Conservation (phyloP, 139 green algal genomes). For the Coccomyxa sp. region DNA sequence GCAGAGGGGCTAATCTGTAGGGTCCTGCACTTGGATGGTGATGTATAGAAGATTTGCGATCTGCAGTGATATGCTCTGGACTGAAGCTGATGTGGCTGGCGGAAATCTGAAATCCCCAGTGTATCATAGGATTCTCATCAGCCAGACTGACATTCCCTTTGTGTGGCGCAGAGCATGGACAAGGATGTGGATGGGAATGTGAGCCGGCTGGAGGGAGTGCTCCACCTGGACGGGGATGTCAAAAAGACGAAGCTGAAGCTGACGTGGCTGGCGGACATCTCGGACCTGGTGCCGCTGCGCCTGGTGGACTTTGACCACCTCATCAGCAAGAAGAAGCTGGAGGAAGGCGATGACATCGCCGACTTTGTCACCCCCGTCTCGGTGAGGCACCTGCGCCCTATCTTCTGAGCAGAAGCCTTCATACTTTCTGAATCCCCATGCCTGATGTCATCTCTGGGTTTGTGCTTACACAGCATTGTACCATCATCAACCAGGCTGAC, state of each 20-base stretch:
- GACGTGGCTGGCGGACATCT: conserved; percentile 85
- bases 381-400: conserved; percentile 16
- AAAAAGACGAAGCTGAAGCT: conserved; percentile 98
- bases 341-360: conserved; percentile 90
- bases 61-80: no score
- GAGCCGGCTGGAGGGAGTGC: conserved; percentile 39
- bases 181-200: conserved; percentile 7
- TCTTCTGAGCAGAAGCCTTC: no score
- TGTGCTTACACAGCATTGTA: no score
- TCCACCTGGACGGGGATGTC: conserved; percentile 88
- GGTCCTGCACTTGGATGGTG: no score
- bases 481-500: no score
- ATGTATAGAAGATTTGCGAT: no score
- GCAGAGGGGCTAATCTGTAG: no score
- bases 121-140: no score
- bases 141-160: neutral
- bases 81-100: no score
- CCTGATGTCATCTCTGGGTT: no score
- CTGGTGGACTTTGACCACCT: conserved; percentile 91
- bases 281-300: conserved; percentile 29
- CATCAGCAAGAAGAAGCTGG: conserved; percentile 93
- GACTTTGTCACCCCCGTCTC: conserved; percentile 60
- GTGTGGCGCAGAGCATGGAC: neutral
- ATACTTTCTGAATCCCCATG: no score
- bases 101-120: no score